These are phyloP conservation scores for Xerocomus brunneocitrinus DNA, from an alignment of 768 basidiomycete genomes.

Conservation along the genomic window DNA sequence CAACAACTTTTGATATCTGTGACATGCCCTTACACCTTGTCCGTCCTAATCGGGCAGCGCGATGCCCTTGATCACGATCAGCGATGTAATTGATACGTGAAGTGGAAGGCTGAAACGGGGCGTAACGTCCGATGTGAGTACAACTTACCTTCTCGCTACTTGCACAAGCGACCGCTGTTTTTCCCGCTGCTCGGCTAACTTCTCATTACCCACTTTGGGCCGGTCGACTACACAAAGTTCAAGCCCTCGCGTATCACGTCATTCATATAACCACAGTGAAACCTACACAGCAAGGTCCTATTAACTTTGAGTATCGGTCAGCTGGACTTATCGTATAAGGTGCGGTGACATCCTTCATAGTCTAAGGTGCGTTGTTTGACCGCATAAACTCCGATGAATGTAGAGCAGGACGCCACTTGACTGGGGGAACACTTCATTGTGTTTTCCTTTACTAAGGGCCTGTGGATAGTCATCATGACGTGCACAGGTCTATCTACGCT, in stretches of 20 bases:
- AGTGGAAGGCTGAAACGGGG: slow-evolving; percentile 8
- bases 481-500: slow-evolving; percentile 3
- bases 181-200: slow-evolving; percentile 10
- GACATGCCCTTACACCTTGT: neutral
- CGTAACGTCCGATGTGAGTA: slow-evolving; percentile 12
- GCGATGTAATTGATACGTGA: slow-evolving; percentile 4
- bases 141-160: neutral
- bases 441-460: neutral
- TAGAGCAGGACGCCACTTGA: slow-evolving; percentile 6
- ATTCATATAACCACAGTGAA: slow-evolving; percentile 20
- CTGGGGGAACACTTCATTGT: slow-evolving; percentile 12
- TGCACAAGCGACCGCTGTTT: slow-evolving; percentile 10
- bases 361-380: slow-evolving; percentile 15
- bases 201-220: slow-evolving; percentile 13
- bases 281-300: slow-evolving; percentile 10
- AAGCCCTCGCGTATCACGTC: slow-evolving; percentile 26
- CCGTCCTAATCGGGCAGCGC: slow-evolving; percentile 12
- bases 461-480: neutral
- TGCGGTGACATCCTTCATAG: slow-evolving; percentile 14
- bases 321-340: slow-evolving; percentile 18
- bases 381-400: slow-evolving; percentile 18
- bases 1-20: slow-evolving; percentile 15
- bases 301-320: slow-evolving; percentile 15
- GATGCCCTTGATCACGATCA: slow-evolving; percentile 16
- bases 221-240: slow-evolving; percentile 21